Evolutionary conservation across 345 rosid species (phyloP).

Genomic region (Arabidopsis suecica): DNA sequence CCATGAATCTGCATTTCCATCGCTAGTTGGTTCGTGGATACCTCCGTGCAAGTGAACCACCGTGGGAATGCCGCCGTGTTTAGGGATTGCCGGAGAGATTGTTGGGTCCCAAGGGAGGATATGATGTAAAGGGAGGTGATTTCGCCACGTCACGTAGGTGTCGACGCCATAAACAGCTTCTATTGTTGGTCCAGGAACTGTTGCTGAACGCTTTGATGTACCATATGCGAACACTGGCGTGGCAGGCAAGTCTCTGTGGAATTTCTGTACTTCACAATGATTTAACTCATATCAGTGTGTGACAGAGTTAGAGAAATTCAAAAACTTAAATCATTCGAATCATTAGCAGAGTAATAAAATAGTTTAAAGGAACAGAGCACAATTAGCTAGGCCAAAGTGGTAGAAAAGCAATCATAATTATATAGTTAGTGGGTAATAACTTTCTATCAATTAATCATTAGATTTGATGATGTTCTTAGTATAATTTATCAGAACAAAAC

Average conservation of each 20-base stretch:
- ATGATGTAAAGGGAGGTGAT: constrained; percentile 82
- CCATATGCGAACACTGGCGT: constrained; percentile 90
- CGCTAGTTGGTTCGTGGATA: constrained; percentile 74
- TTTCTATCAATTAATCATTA: constrained; percentile 11
- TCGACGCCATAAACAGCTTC: constrained; percentile 73
- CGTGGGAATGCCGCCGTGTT: constrained; percentile 71
- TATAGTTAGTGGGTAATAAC: constrained; percentile 20
- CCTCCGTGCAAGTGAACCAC: constrained; percentile 97
- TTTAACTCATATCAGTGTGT: neutral
- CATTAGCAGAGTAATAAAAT: neutral
- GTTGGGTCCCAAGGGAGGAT: constrained; percentile 95
- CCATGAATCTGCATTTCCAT: constrained; percentile 81
- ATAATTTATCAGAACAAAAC: neutral
- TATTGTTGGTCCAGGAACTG: constrained; percentile 92
- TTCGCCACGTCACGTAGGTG: constrained; percentile 75
- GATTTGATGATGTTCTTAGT: neutral
- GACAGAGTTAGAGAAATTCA: neutral
- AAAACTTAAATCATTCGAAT: constrained; percentile 14
- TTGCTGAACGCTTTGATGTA: constrained; percentile 57
- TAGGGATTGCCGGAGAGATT: constrained; percentile 66
- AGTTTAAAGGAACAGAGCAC: neutral
- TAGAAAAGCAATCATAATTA: constrained; percentile 5
- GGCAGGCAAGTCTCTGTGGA: constrained; percentile 84
- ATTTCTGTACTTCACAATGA: constrained; percentile 55
- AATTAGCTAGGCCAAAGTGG: constrained; percentile 24